Conservation (phyloP, 192 early-diverging fungal species). For the Dissophora ornata region DNA sequence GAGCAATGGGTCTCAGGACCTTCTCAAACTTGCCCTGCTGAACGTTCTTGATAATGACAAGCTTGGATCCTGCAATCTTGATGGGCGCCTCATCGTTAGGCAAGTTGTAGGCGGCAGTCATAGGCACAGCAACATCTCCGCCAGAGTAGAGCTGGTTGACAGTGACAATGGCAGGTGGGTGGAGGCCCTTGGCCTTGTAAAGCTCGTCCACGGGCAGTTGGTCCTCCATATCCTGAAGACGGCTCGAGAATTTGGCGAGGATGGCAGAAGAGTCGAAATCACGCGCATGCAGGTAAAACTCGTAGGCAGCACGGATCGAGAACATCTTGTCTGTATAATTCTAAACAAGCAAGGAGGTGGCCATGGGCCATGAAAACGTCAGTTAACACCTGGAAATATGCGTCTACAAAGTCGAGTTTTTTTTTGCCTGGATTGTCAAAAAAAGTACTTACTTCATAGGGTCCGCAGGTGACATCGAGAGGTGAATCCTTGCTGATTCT, state of each 20-base stretch:
- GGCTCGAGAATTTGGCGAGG: constrained; percentile 72
- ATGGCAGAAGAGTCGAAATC: constrained; percentile 67
- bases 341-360: constrained; percentile 26
- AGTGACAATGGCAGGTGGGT: constrained; percentile 76
- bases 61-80: constrained; percentile 71
- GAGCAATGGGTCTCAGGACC: constrained; percentile 73
- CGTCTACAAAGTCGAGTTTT: neutral
- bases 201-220: constrained; percentile 72
- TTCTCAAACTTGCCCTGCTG: constrained; percentile 77
- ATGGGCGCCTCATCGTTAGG: constrained; percentile 84
- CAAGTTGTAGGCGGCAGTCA: constrained; percentile 82
- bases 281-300: constrained; percentile 74
- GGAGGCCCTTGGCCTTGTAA: constrained; percentile 71
- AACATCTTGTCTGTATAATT: constrained; percentile 76
- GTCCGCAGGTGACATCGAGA: constrained; percentile 75
- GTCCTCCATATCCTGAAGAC: constrained; percentile 73
- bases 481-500: constrained; percentile 68
- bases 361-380: neutral
- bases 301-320: constrained; percentile 73
- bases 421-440: neutral
- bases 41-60: constrained; percentile 82
- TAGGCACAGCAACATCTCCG: constrained; percentile 78
- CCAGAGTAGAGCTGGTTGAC: constrained; percentile 80
- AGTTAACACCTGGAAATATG: neutral
- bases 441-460: constrained; percentile 68